A percentile compares a stretch with the other conserved stretches of the same genome.
These are phyloP conservation scores for Lentinus tigrinus DNA, from an alignment of 768 basidiomycete species.

Conservation along the genomic window DNA sequence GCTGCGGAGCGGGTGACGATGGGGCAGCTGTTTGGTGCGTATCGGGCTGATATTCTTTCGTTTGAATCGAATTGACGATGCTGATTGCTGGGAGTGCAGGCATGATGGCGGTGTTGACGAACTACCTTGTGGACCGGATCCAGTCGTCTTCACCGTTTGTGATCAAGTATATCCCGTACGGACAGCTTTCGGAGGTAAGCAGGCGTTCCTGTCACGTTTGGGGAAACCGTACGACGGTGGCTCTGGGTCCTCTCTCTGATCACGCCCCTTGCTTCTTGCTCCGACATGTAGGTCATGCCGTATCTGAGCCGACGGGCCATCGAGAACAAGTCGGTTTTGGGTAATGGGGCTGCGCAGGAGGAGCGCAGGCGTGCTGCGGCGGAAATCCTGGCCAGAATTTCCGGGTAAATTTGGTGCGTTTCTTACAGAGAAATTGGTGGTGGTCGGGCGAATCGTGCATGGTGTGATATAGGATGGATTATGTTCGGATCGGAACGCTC, in stretches of 20 bases:
- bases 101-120: constrained; percentile 82
- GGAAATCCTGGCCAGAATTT: constrained; percentile 48
- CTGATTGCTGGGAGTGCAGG: constrained; percentile 43
- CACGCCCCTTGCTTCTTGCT: background rate
- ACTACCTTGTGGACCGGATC: constrained; percentile 60
- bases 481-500: too few species aligned
- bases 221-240: background rate
- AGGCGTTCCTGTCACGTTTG: constrained; percentile 5
- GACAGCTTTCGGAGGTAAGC: constrained; percentile 59
- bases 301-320: constrained; percentile 86
- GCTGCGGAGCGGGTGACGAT: constrained; percentile 68
- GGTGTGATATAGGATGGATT: background rate
- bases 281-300: constrained; percentile 69
- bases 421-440: background rate
- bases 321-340: constrained; percentile 90
- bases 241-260: background rate
- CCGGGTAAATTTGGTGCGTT: constrained; percentile 20
- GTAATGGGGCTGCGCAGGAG: constrained; percentile 60
- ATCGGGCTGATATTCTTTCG: background rate
- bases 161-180: constrained; percentile 84
- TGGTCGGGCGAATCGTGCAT: background rate
- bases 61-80: too few species aligned
- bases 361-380: constrained; percentile 57
- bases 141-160: constrained; percentile 61
- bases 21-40: constrained; percentile 81